Evolutionary conservation across 108 stramenopile genomes (phyloP).

Genomic region (Pseudonitzschia multistriata): DNA sequence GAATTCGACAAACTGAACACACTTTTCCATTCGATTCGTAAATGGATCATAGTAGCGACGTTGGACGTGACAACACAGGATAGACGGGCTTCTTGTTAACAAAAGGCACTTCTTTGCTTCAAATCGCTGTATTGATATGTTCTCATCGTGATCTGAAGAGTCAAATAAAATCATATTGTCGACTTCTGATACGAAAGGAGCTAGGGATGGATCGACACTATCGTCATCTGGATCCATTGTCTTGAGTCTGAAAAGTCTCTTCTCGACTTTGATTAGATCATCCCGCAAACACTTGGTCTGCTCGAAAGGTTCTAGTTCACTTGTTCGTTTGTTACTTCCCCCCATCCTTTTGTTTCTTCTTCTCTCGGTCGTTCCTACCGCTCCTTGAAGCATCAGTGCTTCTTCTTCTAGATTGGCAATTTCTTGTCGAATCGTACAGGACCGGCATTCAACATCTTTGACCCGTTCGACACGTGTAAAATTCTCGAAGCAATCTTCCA

Average conservation of each 20-base stretch:
- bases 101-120: slow-evolving; percentile 66
- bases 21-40: slow-evolving; percentile 57
- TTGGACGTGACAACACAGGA: slow-evolving; percentile 77
- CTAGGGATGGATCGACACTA: background rate
- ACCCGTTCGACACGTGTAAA: slow-evolving; percentile 64
- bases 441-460: slow-evolving; percentile 70
- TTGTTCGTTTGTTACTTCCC: background rate
- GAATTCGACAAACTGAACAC: slow-evolving; percentile 61
- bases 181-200: background rate
- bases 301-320: slow-evolving; percentile 10
- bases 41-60: slow-evolving; percentile 74
- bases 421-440: slow-evolving; percentile 56
- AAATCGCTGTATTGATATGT: slow-evolving; percentile 29
- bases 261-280: slow-evolving; percentile 32
- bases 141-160: background rate
- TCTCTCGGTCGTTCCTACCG: slow-evolving; percentile 43
- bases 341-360: slow-evolving; percentile 6
- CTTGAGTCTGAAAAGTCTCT: slow-evolving; percentile 15
- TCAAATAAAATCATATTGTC: background rate
- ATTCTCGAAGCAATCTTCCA: slow-evolving; percentile 51
- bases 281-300: slow-evolving; percentile 19
- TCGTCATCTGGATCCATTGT: slow-evolving; percentile 37
- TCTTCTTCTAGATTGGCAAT: slow-evolving; percentile 57
- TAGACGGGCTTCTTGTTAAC: slow-evolving; percentile 63
- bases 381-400: slow-evolving; percentile 49